These are phyloP conservation scores for Acacia crassicarpa DNA, from an alignment of 306 rosid species.

Conservation along the genomic window DNA sequence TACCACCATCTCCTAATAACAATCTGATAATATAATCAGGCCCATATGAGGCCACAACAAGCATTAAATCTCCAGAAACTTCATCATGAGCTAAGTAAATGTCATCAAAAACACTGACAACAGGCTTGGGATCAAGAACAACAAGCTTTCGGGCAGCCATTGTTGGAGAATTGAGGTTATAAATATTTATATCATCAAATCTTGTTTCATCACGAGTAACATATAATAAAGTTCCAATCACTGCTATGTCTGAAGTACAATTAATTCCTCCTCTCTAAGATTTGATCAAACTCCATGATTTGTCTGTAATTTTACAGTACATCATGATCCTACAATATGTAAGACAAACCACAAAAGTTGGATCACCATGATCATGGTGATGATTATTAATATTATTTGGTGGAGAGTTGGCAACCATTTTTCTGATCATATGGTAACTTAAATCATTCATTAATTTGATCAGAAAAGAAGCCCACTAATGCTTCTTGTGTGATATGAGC, in stretches of 20 bases:
- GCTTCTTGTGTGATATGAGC: no score
- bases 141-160: no score
- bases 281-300: background rate
- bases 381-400: no score
- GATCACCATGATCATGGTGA: background rate
- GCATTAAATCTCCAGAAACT: background rate
- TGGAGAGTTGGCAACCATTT: background rate
- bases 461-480: no score
- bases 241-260: background rate
- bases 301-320: background rate
- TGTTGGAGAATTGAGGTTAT: no score
- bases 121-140: background rate
- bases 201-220: background rate
- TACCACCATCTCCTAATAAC: no score
- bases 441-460: background rate
- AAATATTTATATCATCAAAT: background rate
- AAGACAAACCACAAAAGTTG: background rate
- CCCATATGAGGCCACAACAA: no score
- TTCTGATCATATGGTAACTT: no score
- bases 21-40: rapidly evolving
- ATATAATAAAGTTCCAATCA: background rate
- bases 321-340: background rate
- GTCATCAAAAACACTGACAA: background rate
- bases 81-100: background rate
- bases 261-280: background rate